Conservation (phyloP, 331 rosid species). For the Quercus tomentella region DNA sequence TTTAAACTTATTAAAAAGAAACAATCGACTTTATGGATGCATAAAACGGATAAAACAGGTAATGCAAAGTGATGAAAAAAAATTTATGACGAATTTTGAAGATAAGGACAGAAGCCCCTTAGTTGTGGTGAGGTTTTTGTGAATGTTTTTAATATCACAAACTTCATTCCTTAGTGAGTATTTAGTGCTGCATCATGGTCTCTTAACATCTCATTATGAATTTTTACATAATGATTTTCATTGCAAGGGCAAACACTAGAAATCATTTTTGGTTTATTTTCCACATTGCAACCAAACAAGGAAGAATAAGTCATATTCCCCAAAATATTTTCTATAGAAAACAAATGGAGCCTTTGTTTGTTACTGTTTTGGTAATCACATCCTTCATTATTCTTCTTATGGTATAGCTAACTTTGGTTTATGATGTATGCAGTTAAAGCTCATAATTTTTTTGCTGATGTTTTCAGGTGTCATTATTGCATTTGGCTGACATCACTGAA, state of each 20-base stretch:
- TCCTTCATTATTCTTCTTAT: not conserved
- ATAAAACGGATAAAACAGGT: not conserved
- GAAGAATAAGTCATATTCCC: too few relatives aligned
- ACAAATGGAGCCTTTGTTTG: too few relatives aligned
- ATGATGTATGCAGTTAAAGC: not conserved
- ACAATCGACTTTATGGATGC: too few relatives aligned
- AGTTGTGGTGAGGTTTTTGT: not conserved
- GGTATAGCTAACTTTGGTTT: not conserved
- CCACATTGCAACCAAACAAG: too few relatives aligned
- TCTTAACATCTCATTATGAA: too few relatives aligned
- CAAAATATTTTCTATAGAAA: too few relatives aligned
- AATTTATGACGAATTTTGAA: too few relatives aligned
- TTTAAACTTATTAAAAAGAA: too few relatives aligned
- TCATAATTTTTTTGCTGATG: slow-evolving; percentile 20
- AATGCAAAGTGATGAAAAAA: not conserved
- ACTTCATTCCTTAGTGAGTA: not conserved
- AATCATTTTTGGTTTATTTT: too few relatives aligned
- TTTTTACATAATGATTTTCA: too few relatives aligned
- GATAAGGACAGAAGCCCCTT: too few relatives aligned
- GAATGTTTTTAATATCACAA: not conserved
- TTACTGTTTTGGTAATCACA: not conserved
- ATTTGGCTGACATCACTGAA: slow-evolving; percentile 96
- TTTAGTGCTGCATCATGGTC: not conserved
- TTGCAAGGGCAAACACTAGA: too few relatives aligned
- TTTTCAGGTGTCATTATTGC: slow-evolving; percentile 79